These are phyloP conservation scores for Sphaerulina vaccinii DNA, from an alignment of 2,329 filamentous ascomycete species.

Conservation along the genomic window DNA sequence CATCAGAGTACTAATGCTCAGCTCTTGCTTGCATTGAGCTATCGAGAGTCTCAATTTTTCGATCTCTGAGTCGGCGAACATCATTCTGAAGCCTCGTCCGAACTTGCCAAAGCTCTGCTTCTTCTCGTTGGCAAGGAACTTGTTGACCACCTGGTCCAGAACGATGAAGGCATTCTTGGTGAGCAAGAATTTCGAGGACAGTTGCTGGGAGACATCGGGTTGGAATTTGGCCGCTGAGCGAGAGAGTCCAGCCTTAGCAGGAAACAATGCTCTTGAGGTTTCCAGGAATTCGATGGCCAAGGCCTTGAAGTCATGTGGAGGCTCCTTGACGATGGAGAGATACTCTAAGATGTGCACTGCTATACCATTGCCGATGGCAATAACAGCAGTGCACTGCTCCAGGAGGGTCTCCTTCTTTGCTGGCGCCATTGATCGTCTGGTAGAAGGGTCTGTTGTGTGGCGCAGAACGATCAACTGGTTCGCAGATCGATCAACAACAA, in stretches of 20 bases:
- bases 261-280: constrained; percentile 64
- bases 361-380: constrained; percentile 61
- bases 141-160: constrained; percentile 62
- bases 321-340: constrained; percentile 56
- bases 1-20: constrained; percentile 51
- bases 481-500: background rate
- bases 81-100: constrained; percentile 61
- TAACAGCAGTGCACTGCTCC: constrained; percentile 59
- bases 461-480: constrained; percentile 3
- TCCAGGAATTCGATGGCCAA: constrained; percentile 67
- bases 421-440: constrained; percentile 22
- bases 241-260: constrained; percentile 65
- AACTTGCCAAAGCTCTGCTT: constrained; percentile 61
- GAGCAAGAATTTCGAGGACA: constrained; percentile 63
- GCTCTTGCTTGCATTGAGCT: constrained; percentile 58
- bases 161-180: constrained; percentile 62
- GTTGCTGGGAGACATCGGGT: constrained; percentile 60
- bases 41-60: constrained; percentile 60
- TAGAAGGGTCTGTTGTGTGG: background rate
- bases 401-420: constrained; percentile 43
- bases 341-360: constrained; percentile 66
- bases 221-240: constrained; percentile 56
- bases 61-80: constrained; percentile 62
- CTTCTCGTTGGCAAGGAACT: constrained; percentile 62
- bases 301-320: constrained; percentile 56